These are phyloP conservation scores for Claviceps quebecensis DNA, from an alignment of 2,329 filamentous ascomycete species.

Conservation along the genomic window DNA sequence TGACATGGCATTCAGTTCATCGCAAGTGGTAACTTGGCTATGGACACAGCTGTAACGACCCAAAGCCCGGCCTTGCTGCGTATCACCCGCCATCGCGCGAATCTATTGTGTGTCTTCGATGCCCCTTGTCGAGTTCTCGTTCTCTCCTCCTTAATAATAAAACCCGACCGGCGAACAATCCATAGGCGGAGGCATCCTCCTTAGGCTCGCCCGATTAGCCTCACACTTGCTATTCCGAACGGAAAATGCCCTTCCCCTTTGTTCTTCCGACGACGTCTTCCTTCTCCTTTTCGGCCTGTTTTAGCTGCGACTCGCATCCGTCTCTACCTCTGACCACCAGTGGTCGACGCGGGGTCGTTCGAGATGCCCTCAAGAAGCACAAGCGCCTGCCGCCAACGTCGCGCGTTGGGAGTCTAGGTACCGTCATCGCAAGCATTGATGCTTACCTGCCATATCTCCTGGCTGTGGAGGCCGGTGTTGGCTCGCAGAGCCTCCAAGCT, in stretches of 20 bases:
- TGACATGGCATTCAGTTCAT: no score
- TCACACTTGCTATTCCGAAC: neutral
- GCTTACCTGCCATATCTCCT: constrained; percentile 76
- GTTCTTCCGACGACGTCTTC: constrained; percentile 78
- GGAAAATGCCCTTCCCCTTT: constrained; percentile 77
- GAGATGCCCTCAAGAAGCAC: constrained; percentile 74
- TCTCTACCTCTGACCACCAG: constrained; percentile 74
- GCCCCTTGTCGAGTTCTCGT: neutral
- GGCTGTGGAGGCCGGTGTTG: constrained; percentile 60
- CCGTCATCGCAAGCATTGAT: constrained; percentile 54
- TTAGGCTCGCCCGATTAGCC: neutral
- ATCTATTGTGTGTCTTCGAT: neutral
- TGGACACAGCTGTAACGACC: neutral
- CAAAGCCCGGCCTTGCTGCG: neutral
- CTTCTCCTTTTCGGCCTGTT: constrained; percentile 65
- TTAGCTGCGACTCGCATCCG: constrained; percentile 71
- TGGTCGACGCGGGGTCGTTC: constrained; percentile 69
- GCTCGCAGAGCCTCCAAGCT: constrained; percentile 24
- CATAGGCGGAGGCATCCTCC: neutral
- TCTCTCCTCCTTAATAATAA: neutral
- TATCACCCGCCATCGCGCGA: neutral
- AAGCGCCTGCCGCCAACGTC: constrained; percentile 67
- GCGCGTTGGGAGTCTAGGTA: constrained; percentile 55
- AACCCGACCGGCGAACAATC: neutral
- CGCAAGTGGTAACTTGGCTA: neutral